A percentile compares a stretch with the other conserved stretches of the same genome.
Evolutionary conservation across 345 rosid species (phyloP).

Genomic region (Cochlearia excelsa): DNA sequence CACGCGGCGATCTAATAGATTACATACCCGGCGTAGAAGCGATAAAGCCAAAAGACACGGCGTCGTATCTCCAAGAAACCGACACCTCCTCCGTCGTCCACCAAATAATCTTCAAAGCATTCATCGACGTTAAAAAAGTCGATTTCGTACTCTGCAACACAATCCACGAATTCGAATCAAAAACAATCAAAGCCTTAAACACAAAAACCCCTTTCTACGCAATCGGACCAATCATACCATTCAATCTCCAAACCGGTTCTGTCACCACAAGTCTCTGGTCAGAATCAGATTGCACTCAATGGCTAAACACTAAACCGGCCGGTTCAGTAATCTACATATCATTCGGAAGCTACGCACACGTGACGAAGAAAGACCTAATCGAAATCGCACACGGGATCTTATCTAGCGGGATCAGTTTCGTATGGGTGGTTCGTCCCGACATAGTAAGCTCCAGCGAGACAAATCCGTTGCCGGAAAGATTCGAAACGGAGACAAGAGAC

Average conservation of each 20-base stretch:
- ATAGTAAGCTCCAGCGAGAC: slow-evolving; percentile 63
- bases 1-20: slow-evolving; percentile 50
- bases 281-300: slow-evolving; percentile 72
- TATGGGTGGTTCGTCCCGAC: slow-evolving; percentile 87
- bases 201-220: slow-evolving; percentile 50
- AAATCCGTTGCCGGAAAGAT: slow-evolving; percentile 54
- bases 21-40: slow-evolving; percentile 74
- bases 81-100: slow-evolving; percentile 50
- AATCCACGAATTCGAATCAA: slow-evolving; percentile 57
- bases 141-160: slow-evolving; percentile 79
- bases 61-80: slow-evolving; percentile 71
- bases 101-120: slow-evolving; percentile 53
- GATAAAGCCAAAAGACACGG: slow-evolving; percentile 57
- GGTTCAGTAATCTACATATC: slow-evolving; percentile 74
- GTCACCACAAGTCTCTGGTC: slow-evolving; percentile 81
- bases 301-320: slow-evolving; percentile 59
- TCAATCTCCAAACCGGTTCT: slow-evolving; percentile 36
- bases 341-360: slow-evolving; percentile 83
- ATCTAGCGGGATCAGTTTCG: slow-evolving; percentile 50
- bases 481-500: slow-evolving; percentile 41
- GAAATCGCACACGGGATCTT: slow-evolving; percentile 68
- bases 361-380: slow-evolving; percentile 41
- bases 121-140: slow-evolving; percentile 53
- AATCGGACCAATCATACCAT: slow-evolving; percentile 75
- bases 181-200: slow-evolving; percentile 48